Percentiles rank a stretch among this genome's conserved stretches.
Evolutionary conservation across 176 grass and related monocot species (phyloP).

Genomic region (Oryza meridionalis): DNA sequence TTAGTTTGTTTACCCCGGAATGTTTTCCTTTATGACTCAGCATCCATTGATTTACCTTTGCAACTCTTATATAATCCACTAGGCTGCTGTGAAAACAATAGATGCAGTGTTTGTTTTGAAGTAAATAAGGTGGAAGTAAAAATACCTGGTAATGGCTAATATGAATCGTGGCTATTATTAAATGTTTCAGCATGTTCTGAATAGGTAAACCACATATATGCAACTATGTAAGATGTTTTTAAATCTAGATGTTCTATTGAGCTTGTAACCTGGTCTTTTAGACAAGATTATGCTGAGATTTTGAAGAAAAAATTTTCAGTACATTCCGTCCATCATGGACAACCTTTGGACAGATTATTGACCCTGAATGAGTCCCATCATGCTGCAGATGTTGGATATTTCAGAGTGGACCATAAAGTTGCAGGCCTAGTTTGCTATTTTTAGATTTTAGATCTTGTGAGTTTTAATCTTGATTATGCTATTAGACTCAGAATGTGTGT

Average conservation of each 20-base stretch:
- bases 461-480: neutral
- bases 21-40: slow-evolving; percentile 7
- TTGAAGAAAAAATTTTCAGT: neutral
- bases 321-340: neutral
- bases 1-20: neutral
- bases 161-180: neutral
- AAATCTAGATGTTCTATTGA: neutral
- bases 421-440: neutral
- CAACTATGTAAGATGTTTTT: neutral
- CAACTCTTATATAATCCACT: neutral
- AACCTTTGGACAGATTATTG: slow-evolving; percentile 1
- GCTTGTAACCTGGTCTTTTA: neutral
- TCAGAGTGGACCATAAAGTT: slow-evolving; percentile 20
- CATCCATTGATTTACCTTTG: neutral
- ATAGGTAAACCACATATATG: neutral
- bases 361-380: neutral
- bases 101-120: neutral
- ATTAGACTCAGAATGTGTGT: neutral
- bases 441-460: slow-evolving; percentile 24
- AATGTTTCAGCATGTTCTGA: neutral
- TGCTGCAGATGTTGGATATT: neutral
- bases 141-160: neutral
- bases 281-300: neutral
- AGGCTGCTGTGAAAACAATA: neutral
- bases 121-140: neutral